Evolutionary conservation across 1,284 basidiomycete species (phyloP).

Genomic region (Mrakiaceae sp.): DNA sequence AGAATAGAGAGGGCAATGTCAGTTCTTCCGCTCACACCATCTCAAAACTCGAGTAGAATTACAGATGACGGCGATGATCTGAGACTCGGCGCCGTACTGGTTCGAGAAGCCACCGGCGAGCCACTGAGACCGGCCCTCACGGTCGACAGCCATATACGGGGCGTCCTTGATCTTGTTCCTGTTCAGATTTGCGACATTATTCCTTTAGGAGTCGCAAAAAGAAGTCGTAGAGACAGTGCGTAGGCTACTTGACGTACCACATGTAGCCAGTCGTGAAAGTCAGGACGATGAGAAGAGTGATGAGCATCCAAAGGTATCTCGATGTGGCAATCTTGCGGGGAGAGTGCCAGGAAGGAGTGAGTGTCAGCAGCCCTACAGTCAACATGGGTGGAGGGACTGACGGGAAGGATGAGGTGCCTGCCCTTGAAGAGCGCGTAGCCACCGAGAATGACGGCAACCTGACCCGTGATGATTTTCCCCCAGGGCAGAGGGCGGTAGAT

Average conservation of each 20-base stretch:
- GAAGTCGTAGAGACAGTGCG: too few species aligned
- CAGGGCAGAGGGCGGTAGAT: constrained; percentile 28
- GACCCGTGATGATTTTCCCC: constrained; percentile 24
- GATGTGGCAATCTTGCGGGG: constrained; percentile 50
- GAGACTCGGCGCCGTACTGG: constrained; percentile 86
- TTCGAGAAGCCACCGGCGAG: constrained; percentile 79
- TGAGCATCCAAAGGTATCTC: constrained; percentile 50
- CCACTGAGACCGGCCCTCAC: constrained; percentile 51
- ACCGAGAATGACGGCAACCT: too few species aligned
- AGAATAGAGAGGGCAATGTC: background rate
- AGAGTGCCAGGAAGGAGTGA: constrained; percentile 33
- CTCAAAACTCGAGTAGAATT: constrained; percentile 32
- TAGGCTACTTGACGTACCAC: constrained; percentile 44
- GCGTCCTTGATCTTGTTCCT: constrained; percentile 68
- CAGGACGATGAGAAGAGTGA: constrained; percentile 53
- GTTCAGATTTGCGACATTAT: too few species aligned
- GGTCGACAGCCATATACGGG: constrained; percentile 50
- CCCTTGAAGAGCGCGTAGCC: constrained; percentile 41
- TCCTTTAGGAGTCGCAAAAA: too few species aligned
- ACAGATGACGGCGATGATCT: constrained; percentile 80
- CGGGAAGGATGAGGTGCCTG: constrained; percentile 56
- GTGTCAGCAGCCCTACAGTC: background rate
- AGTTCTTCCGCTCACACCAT: constrained; percentile 1
- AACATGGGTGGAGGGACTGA: constrained; percentile 22
- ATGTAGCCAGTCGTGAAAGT: constrained; percentile 87